These are phyloP conservation scores for Phytophthora lateralis DNA, from an alignment of 352 stramenopile species.

Conservation along the genomic window DNA sequence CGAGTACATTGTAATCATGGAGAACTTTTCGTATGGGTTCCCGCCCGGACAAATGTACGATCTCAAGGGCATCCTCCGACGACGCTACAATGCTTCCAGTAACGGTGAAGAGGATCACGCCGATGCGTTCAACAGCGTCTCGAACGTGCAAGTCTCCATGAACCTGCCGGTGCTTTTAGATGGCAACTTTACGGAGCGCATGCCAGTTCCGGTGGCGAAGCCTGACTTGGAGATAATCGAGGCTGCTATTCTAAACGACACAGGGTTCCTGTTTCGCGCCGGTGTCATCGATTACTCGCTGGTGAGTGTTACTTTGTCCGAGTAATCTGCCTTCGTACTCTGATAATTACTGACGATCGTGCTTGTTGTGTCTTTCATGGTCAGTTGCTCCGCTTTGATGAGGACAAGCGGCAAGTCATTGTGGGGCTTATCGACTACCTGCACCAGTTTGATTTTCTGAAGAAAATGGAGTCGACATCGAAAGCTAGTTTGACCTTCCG, in stretches of 20 bases:
- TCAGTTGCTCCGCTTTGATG: constrained; percentile 83
- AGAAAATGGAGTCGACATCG: constrained; percentile 90
- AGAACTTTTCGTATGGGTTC: constrained; percentile 86
- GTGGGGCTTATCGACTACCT: constrained; percentile 87
- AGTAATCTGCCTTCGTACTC: not conserved
- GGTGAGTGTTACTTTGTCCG: constrained; percentile 39
- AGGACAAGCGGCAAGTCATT: constrained; percentile 74
- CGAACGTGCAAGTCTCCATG: constrained; percentile 55
- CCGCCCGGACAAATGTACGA: constrained; percentile 84
- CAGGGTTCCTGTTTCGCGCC: constrained; percentile 67
- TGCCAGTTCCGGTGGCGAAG: constrained; percentile 77
- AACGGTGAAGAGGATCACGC: constrained; percentile 44
- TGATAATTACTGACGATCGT: not conserved
- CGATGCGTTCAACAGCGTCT: constrained; percentile 44
- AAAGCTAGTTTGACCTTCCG: constrained; percentile 86
- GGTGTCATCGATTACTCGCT: constrained; percentile 89
- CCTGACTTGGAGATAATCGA: constrained; percentile 66
- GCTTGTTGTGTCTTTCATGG: constrained; percentile 4
- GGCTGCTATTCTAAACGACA: constrained; percentile 79
- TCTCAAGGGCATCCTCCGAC: constrained; percentile 83
- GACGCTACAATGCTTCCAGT: constrained; percentile 60
- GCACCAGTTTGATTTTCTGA: constrained; percentile 90
- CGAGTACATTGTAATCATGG: constrained; percentile 88
- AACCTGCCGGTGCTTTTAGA: constrained; percentile 78
- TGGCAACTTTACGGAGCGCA: constrained; percentile 81